These are phyloP conservation scores for Talaromyces sp. DNA, from an alignment of 2,329 filamentous ascomycete species.

Conservation along the genomic window DNA sequence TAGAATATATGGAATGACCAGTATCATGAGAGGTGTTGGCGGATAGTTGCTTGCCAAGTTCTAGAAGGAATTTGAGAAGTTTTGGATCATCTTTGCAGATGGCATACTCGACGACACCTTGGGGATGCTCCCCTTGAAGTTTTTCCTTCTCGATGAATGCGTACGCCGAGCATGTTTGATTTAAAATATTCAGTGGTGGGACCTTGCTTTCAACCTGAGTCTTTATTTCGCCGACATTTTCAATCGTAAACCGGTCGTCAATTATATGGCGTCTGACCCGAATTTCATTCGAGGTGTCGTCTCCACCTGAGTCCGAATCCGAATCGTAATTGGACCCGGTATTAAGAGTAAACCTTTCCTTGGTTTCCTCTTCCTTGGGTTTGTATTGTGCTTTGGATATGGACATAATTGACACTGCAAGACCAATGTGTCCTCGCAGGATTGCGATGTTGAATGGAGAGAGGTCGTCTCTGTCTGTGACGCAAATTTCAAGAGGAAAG, in stretches of 20 bases:
- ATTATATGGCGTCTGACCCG: constrained; percentile 50
- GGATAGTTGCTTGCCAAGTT: constrained; percentile 35
- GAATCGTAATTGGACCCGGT: constrained; percentile 37
- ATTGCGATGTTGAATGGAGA: constrained; percentile 67
- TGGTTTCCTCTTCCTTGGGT: constrained; percentile 29
- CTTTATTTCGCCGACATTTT: constrained; percentile 67
- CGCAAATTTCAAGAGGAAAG: constrained; percentile 61
- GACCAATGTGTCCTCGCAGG: constrained; percentile 58
- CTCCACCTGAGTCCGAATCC: constrained; percentile 30
- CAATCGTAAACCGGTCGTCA: constrained; percentile 67
- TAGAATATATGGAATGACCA: constrained; percentile 7
- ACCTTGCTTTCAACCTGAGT: constrained; percentile 63
- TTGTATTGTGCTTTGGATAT: constrained; percentile 67
- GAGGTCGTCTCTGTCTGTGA: constrained; percentile 48
- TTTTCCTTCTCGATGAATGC: constrained; percentile 13
- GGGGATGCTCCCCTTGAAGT: neutral
- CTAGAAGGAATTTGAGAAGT: constrained; percentile 56
- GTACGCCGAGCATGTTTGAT: constrained; percentile 31
- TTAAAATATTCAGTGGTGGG: constrained; percentile 53
- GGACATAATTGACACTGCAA: constrained; percentile 64
- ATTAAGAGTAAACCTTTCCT: neutral
- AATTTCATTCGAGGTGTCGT: constrained; percentile 15
- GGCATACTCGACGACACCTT: constrained; percentile 39
- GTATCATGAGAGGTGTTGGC: constrained; percentile 9
- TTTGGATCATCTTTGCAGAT: constrained; percentile 51